Conservation (phyloP, 805 yeast genomes). For the Zygosaccharomyces pseudorouxii region DNA sequence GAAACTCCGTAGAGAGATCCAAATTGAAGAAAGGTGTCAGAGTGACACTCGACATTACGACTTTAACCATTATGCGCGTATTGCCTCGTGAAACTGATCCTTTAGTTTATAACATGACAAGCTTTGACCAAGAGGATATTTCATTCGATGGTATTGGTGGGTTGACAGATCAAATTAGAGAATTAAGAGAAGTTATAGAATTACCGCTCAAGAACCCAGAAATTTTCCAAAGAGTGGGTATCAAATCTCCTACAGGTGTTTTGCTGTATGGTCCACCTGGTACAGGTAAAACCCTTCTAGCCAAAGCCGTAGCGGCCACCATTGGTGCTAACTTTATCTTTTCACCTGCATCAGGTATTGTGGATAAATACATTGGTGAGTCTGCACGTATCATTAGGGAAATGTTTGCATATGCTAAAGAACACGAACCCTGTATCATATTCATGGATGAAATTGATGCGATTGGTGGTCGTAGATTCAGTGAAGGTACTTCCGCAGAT, state of each 20-base stretch:
- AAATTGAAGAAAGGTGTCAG: constrained; percentile 88
- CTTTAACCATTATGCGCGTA: constrained; percentile 94
- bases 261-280: constrained; percentile 97
- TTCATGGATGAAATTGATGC: constrained; percentile 99
- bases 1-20: constrained; percentile 84
- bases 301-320: constrained; percentile 98
- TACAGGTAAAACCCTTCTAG: constrained; percentile 92
- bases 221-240: constrained; percentile 90
- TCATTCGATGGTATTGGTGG: constrained; percentile 97
- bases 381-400: constrained; percentile 94
- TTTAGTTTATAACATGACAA: constrained; percentile 94
- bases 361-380: constrained; percentile 96
- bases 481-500: constrained; percentile 98
- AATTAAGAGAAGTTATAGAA: constrained; percentile 95
- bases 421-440: constrained; percentile 96
- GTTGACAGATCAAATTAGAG: constrained; percentile 89
- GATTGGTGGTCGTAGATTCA: constrained; percentile 95
- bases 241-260: constrained; percentile 98
- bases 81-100: constrained; percentile 98
- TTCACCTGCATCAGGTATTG: constrained; percentile 97
- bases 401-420: constrained; percentile 96
- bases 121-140: constrained; percentile 95
- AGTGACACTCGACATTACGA: constrained; percentile 96
- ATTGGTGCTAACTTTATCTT: constrained; percentile 97
- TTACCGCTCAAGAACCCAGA: constrained; percentile 96